These are phyloP conservation scores for Podila verticillata DNA, from an alignment of 192 early-diverging fungal genomes.

Conservation along the genomic window DNA sequence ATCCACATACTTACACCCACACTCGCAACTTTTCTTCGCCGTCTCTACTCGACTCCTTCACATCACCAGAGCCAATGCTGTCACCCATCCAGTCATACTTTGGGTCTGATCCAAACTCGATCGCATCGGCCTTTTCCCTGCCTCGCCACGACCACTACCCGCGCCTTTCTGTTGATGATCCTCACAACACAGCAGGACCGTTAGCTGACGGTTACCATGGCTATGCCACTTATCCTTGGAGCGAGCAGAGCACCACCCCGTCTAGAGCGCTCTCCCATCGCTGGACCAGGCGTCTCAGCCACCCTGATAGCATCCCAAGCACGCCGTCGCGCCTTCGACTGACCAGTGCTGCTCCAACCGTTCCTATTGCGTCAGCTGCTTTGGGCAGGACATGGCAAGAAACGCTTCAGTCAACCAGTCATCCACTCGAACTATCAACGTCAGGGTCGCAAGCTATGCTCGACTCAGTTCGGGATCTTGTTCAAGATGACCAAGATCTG, in stretches of 20 bases:
- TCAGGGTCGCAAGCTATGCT: background rate
- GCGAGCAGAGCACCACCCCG: conserved; percentile 45
- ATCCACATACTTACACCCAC: conserved; percentile 16
- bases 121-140: conserved; percentile 28
- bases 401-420: background rate
- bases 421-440: background rate
- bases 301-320: conserved; percentile 19
- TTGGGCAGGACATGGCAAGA: background rate
- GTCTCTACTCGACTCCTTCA: conserved; percentile 44
- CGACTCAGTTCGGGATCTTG: background rate
- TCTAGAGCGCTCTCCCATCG: conserved; percentile 35
- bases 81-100: conserved; percentile 51
- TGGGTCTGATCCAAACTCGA: conserved; percentile 41
- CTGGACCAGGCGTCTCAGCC: conserved; percentile 45
- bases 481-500: conserved; percentile 5
- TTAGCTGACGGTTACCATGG: conserved; percentile 47
- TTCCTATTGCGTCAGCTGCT: background rate
- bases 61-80: conserved; percentile 40
- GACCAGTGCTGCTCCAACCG: conserved; percentile 1
- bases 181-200: background rate
- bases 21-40: conserved; percentile 44
- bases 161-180: conserved; percentile 22
- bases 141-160: conserved; percentile 43
- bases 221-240: conserved; percentile 47
- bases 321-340: background rate